A percentile compares a stretch with the other conserved stretches of the same genome.
Conservation (phyloP, 2,329 filamentous ascomycete species). For the Sclerotinia sclerotiorum region DNA sequence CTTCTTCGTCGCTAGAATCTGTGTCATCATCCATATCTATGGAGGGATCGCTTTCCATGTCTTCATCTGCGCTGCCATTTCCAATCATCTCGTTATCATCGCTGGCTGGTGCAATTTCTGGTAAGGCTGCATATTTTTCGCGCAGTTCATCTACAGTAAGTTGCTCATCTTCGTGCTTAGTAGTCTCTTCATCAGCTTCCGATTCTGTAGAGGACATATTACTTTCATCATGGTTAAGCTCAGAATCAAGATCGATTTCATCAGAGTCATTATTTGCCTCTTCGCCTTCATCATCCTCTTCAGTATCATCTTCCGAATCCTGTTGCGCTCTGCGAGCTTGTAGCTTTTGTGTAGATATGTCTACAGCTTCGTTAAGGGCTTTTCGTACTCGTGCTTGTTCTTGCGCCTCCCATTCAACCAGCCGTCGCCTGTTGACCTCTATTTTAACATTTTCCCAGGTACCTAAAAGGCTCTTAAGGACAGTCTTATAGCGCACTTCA, state of each 20-base stretch:
- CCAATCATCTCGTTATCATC: constrained; percentile 41
- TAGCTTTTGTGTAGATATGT: constrained; percentile 67
- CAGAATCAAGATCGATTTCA: constrained; percentile 41
- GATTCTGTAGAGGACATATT: constrained; percentile 66
- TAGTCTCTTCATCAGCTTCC: constrained; percentile 52
- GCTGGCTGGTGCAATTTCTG: constrained; percentile 41
- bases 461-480: constrained; percentile 57
- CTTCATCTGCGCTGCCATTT: constrained; percentile 32
- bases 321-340: constrained; percentile 56
- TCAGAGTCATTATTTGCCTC: constrained; percentile 37
- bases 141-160: constrained; percentile 68
- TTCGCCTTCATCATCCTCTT: constrained; percentile 41
- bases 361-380: constrained; percentile 72
- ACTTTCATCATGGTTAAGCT: constrained; percentile 47
- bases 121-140: constrained; percentile 67
- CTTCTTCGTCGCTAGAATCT: constrained; percentile 61
- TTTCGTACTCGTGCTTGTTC: constrained; percentile 64
- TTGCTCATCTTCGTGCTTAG: constrained; percentile 57
- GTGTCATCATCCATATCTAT: constrained; percentile 28
- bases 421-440: constrained; percentile 60
- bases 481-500: constrained; percentile 67
- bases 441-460: constrained; percentile 65
- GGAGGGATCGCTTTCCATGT: constrained; percentile 37
- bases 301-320: constrained; percentile 52
- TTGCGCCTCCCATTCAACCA: constrained; percentile 64